Base-by-base conservation (phyloP, 306 rosid species). In the Castanospermum australe region DNA sequence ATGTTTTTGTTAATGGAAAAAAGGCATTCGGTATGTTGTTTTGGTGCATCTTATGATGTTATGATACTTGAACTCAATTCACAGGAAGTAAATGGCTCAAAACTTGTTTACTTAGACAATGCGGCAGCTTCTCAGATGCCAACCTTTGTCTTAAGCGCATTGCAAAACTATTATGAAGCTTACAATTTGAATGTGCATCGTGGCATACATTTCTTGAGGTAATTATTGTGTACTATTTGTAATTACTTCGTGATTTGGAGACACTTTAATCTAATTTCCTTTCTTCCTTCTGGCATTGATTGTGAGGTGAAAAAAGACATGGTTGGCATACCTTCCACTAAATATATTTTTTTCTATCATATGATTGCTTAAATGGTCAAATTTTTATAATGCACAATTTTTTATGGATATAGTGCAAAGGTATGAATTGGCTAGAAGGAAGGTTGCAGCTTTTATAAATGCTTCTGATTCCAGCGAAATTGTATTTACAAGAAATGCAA, bases 41-140 rank as follows among this genome's bases (percentile, higher is more conserved):
- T 45, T 62, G 33, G 33, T 8, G 45, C 67, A 39, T 55, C 17
- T 65, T 55, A 18, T 63, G 38, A 64, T 70, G 59, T 71, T 75
- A 32, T 76, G 69, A 70, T 55, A 79, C 79, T 82, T 71, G 13
- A 75, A 64, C 69, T 79, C 51, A 47, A 75, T 76, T 62, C 60
- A 61, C 86, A 94, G 98, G 98, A 94, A 89, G 92, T 94, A 59
- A 92, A 94, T 86, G 97, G 98, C 63, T 91, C 87, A 45, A 91
- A 84, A 85, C 98, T 94, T 80, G 93, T 94, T 20, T 94, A 94
- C 87, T 84, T 94, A 73, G 98, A 94, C 82, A 94, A 91, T 57
- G 99, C 91, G 15, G 99, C 99, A 14, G 92, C 99, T 72, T 94
- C 97, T 48, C 97, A 94, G 88, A 92, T 92, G 83, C 99, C 99